Base-by-base conservation (phyloP, 164 flowering plant genomes). In the Tinospora cordifolia region DNA sequence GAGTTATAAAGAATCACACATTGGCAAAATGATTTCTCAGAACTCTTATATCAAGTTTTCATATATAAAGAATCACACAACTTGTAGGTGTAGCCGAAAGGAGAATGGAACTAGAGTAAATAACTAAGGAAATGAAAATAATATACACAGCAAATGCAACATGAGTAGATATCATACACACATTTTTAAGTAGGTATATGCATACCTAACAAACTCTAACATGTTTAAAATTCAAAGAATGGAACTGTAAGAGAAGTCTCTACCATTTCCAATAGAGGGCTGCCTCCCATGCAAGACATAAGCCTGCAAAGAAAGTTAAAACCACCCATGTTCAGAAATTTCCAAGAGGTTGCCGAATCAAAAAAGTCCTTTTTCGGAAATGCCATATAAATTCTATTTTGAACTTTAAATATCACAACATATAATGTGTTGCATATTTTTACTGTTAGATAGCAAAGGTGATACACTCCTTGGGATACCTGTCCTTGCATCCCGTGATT, bases 251-350 rank as follows among this genome's bases (percentile, higher is more conserved):
- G 26, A 73, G 44, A 12, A 54, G 39, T 63, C 44, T 83, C 83
- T 72, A 93, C 98, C 98, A 94, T 80, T 85, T 88, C 51, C 67
- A 71, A 80, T 88, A 94, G 0, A 94, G 88, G 26, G 77, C 68
- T 44, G 96, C 60, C 78, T 91, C 97, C 90, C 90, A 87, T 36
- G 95, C 82, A 62, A 88, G 76, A 69, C 97, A 91, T 77, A 94
- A 81, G 84, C 98, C 98, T 91, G 88, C 73, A 78, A 74, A 1
- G 39, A 24, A 65, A 70, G 36, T 62, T 21, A 26, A 26, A 67
- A 68, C 47, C 39, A 68, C 47, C 24, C 46, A 62, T 44, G 3
- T 47, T 60, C 13, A 68, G 3, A 36, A 17, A 19, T 54, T 40
- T 59, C 65, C 21, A 17, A n/a, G 34, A 27, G 1, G 21, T 11